These are phyloP conservation scores for Yarrowia sp. DNA, from an alignment of 805 yeast species.

Conservation along the genomic window DNA sequence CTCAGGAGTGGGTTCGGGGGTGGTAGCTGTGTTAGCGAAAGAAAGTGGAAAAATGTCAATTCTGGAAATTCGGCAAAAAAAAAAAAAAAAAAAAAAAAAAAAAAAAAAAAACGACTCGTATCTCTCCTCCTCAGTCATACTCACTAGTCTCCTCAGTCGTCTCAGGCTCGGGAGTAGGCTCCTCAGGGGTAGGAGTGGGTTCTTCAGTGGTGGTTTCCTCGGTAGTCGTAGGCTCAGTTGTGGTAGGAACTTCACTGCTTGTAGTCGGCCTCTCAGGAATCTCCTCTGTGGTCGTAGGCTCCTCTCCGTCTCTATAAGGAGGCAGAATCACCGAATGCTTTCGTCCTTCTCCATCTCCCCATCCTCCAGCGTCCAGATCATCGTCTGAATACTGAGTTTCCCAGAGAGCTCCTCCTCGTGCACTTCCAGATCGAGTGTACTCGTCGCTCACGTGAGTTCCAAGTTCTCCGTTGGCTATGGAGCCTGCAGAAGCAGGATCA, in stretches of 20 bases:
- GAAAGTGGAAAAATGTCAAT: background rate
- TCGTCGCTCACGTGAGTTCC: background rate
- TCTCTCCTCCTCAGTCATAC: no score
- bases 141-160: background rate
- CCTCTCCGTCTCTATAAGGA: constrained; percentile 1
- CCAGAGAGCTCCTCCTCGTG: background rate
- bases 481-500: background rate
- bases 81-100: no score
- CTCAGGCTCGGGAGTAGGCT: background rate
- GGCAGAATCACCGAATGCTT: background rate
- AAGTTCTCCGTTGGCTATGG: background rate
- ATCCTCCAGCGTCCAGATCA: background rate
- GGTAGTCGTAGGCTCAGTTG: background rate
- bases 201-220: background rate
- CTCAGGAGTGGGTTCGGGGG: background rate
- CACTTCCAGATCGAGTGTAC: background rate
- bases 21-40: no score
- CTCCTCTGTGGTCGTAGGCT: background rate
- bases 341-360: constrained; percentile 8
- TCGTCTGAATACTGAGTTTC: background rate
- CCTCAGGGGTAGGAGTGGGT: background rate
- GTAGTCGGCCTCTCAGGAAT: no score
- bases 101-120: no score
- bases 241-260: no score
- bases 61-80: no score